Evolutionary conservation across 1,139 yeast genomes (phyloP), one percentile per base, ranked within the genome.

Genomic region (Waltiozyma solani): DNA sequence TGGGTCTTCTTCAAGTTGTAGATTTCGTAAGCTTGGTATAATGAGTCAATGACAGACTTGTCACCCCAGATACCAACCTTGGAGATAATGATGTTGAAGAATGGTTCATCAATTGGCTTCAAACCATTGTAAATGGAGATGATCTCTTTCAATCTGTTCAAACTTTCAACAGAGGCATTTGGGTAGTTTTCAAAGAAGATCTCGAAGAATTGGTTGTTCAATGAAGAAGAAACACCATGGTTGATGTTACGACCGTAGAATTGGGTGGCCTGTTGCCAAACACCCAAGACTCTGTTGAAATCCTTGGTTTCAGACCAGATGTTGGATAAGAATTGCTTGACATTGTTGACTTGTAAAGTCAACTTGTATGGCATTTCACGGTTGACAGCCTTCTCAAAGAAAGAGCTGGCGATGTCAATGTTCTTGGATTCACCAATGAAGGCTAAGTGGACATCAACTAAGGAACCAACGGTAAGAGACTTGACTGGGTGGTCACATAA

Each of bases 401-500:
- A 83, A 37, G 76, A 73, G 52, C 73, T 75, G 5, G 95, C 85
- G 36, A 85, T 76, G 26, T 67, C 68, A 38, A 80, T 67, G 51
- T 86, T 93, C 49, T 77, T 76, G 58, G 89, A 81, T 47, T 76
- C 78, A 36, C 95, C 95, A 53, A 87, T 79, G 53, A 87, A 86
- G 3, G 83, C 71, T 46, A 81, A 69, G 60, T 83, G 95, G 37
- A 82, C 77, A 58, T 80, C 83, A 35, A 72, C 66, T 54, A 75
- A 58, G 40, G 74, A 68, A 41, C 75, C 67, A 37, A 58, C 57
- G 34, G 60, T 58, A 10, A 30, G 7, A 55, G 51, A 59, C 53
- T 53, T 45, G 41, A 46, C 60, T 37, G 46, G 57, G 18, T 37
- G 20, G 8, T 41, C 54, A 46, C 71, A 69, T 37, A 74, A 54